These are phyloP conservation scores for Amylocystis lapponica DNA, from an alignment of 768 basidiomycete species.

Conservation along the genomic window DNA sequence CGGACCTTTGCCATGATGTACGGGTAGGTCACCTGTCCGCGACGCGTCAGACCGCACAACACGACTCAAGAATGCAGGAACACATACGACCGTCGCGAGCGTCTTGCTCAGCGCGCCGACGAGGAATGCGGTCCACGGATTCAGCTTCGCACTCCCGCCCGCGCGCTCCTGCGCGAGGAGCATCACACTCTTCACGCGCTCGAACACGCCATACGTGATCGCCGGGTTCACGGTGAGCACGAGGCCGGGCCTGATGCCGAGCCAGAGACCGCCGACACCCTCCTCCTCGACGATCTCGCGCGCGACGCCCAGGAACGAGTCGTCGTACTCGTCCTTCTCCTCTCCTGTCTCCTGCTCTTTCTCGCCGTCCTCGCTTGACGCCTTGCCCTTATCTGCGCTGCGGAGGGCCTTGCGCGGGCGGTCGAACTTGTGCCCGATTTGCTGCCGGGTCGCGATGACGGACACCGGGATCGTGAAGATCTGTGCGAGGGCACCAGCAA, in stretches of 20 bases:
- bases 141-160: conserved; percentile 49
- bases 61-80: not conserved
- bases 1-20: conserved; percentile 97
- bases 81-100: conserved; percentile 85
- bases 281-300: conserved; percentile 87
- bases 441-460: conserved; percentile 96
- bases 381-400: not conserved
- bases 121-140: conserved; percentile 72
- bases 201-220: conserved; percentile 94
- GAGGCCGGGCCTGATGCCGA: conserved; percentile 85
- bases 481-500: conserved; percentile 92
- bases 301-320: conserved; percentile 76
- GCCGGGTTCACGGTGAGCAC: conserved; percentile 98
- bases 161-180: conserved; percentile 48
- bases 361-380: conserved; percentile 7
- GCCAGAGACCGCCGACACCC: conserved; percentile 84
- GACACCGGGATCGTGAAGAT: conserved; percentile 98
- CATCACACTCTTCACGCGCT: conserved; percentile 77
- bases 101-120: conserved; percentile 94
- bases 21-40: conserved; percentile 78
- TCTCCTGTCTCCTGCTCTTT: conserved; percentile 8
- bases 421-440: conserved; percentile 55
- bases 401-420: conserved; percentile 6
- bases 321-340: conserved; percentile 36
- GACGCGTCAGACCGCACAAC: not conserved